Percentiles rank a stretch among this genome's conserved stretches.
Conservation (phyloP, 805 yeast species). For the Starmerella stellata region DNA sequence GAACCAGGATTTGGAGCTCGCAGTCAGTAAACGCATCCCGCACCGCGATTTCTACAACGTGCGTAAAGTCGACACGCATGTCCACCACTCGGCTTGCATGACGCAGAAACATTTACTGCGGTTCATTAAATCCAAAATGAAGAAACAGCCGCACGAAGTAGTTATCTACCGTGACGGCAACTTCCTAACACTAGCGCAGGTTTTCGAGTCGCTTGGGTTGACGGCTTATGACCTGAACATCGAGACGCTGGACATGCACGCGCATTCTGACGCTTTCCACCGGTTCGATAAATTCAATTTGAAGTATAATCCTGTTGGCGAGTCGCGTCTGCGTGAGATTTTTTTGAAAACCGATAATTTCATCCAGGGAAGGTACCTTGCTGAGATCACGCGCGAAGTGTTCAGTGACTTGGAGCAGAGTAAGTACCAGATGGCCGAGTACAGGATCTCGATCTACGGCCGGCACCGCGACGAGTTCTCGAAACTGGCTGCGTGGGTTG, state of each 20-base stretch:
- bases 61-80: slow-evolving; percentile 94
- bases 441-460: slow-evolving; percentile 88
- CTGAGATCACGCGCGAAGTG: slow-evolving; percentile 86
- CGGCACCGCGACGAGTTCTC: slow-evolving; percentile 86
- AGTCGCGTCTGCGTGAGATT: slow-evolving; percentile 89
- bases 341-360: slow-evolving; percentile 90
- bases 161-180: slow-evolving; percentile 90
- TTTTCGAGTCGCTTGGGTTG: slow-evolving; percentile 72
- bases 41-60: slow-evolving; percentile 96
- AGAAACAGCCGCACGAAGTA: slow-evolving; percentile 67
- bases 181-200: slow-evolving; percentile 69
- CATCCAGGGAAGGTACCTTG: slow-evolving; percentile 71
- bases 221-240: slow-evolving; percentile 90
- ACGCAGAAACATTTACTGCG: slow-evolving; percentile 91
- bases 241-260: slow-evolving; percentile 98
- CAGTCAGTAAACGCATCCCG: slow-evolving; percentile 79
- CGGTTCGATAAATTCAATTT: slow-evolving; percentile 93
- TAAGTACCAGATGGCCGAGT: slow-evolving; percentile 94
- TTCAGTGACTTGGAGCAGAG: slow-evolving; percentile 85
- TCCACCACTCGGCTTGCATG: slow-evolving; percentile 98
- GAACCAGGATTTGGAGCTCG: slow-evolving; percentile 83
- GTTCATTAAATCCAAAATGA: slow-evolving; percentile 84
- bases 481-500: slow-evolving; percentile 82
- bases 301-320: slow-evolving; percentile 96
- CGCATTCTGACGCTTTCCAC: slow-evolving; percentile 95